Evolutionary conservation across 768 basidiomycete species (phyloP).

Genomic region (Leccinum sublutescens): DNA sequence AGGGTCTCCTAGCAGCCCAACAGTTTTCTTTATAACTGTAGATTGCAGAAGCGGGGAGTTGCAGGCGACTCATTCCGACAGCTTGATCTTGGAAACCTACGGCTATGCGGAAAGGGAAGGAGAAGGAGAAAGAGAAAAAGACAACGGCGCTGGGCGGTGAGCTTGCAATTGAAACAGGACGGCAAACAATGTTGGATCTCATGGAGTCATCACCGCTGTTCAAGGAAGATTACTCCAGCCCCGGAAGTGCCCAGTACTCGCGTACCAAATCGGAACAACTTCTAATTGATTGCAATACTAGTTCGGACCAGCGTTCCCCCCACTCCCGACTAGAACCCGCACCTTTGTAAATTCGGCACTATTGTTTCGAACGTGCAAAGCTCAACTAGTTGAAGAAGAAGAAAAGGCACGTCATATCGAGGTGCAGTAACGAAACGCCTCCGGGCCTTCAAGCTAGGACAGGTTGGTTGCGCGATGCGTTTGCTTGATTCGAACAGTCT

Average conservation of each 20-base stretch:
- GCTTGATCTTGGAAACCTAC: background rate
- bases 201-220: background rate
- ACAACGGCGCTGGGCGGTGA: background rate
- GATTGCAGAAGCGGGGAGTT: background rate
- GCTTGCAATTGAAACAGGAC: background rate
- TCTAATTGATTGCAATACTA: background rate
- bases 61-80: background rate
- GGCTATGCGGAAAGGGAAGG: background rate
- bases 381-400: background rate
- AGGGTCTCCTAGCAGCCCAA: background rate
- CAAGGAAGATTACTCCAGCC: background rate
- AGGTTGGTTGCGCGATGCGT: background rate
- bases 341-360: background rate
- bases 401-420: background rate
- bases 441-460: background rate
- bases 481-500: slow-evolving; percentile 3
- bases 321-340: background rate
- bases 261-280: background rate
- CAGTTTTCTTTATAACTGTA: background rate
- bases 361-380: background rate
- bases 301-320: background rate
- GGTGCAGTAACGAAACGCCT: background rate
- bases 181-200: background rate
- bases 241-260: background rate
- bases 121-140: background rate